These are phyloP conservation scores for Cytospora paraplurivora DNA, from an alignment of 2,329 filamentous ascomycete genomes.

Conservation along the genomic window DNA sequence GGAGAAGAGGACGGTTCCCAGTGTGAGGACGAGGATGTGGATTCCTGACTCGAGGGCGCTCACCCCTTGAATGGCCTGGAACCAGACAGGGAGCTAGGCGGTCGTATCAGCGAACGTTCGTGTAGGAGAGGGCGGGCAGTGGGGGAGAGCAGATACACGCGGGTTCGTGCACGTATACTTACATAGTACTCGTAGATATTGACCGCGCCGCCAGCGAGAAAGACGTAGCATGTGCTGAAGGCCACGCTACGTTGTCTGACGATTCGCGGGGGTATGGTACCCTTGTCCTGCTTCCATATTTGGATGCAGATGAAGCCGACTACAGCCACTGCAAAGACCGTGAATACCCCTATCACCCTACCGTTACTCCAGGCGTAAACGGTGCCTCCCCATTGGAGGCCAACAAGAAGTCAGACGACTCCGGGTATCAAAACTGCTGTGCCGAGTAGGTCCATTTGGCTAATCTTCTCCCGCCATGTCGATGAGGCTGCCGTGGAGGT, in stretches of 20 bases:
- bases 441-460: slow-evolving; percentile 36
- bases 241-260: slow-evolving; percentile 42
- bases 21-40: slow-evolving; percentile 42
- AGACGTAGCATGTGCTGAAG: slow-evolving; percentile 37
- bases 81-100: slow-evolving; percentile 42
- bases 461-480: slow-evolving; percentile 31
- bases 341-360: slow-evolving; percentile 43
- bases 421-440: slow-evolving; percentile 38
- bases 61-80: slow-evolving; percentile 43
- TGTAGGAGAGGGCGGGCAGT: too few relatives aligned
- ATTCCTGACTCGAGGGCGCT: slow-evolving; percentile 41
- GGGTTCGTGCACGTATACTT: too few relatives aligned
- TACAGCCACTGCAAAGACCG: slow-evolving; percentile 40
- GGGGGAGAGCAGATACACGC: too few relatives aligned
- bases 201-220: slow-evolving; percentile 39
- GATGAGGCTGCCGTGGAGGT: slow-evolving; percentile 14
- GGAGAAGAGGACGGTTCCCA: slow-evolving; percentile 38
- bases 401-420: slow-evolving; percentile 50
- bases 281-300: slow-evolving; percentile 40
- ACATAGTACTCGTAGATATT: slow-evolving; percentile 32
- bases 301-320: slow-evolving; percentile 41
- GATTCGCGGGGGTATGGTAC: slow-evolving; percentile 46
- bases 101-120: too few relatives aligned
- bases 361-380: slow-evolving; percentile 43
- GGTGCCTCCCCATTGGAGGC: slow-evolving; percentile 50